Conservation (phyloP, 192 early-diverging fungal species). For the Coemansia sp. region DNA sequence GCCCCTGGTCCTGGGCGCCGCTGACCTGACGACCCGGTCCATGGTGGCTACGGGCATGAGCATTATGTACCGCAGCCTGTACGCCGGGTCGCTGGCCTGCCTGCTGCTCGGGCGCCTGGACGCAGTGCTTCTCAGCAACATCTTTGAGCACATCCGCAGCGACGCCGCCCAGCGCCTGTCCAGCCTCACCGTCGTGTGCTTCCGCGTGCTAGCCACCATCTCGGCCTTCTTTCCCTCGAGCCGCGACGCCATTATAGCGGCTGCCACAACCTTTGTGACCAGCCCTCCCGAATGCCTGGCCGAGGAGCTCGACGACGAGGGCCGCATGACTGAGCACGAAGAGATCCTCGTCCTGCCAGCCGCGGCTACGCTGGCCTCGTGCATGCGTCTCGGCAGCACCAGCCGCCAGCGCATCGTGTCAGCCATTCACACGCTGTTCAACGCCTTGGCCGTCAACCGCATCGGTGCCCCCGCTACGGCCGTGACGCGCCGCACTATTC, state of each 20-base stretch:
- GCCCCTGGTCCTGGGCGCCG: background rate
- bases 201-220: slow-evolving; percentile 39
- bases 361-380: slow-evolving; percentile 31
- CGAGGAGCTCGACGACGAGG: slow-evolving; percentile 11
- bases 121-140: slow-evolving; percentile 10
- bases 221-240: slow-evolving; percentile 33
- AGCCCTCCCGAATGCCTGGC: slow-evolving; percentile 23
- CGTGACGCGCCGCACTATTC: slow-evolving; percentile 8
- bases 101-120: slow-evolving; percentile 32
- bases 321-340: slow-evolving; percentile 10
- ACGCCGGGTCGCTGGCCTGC: slow-evolving; percentile 32
- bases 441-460: slow-evolving; percentile 30
- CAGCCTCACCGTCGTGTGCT: slow-evolving; percentile 32
- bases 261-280: slow-evolving; percentile 30
- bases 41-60: slow-evolving; percentile 11
- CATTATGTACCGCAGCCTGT: slow-evolving; percentile 35
- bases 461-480: background rate
- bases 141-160: slow-evolving; percentile 37
- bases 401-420: slow-evolving; percentile 18
- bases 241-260: slow-evolving; percentile 12
- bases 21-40: slow-evolving; percentile 2
- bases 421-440: slow-evolving; percentile 40
- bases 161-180: slow-evolving; percentile 18
- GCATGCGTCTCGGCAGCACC: slow-evolving; percentile 1
- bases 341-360: slow-evolving; percentile 28